Evolutionary conservation across 2,329 filamentous ascomycete species (phyloP).

Genomic region (Lojkania enalia): DNA sequence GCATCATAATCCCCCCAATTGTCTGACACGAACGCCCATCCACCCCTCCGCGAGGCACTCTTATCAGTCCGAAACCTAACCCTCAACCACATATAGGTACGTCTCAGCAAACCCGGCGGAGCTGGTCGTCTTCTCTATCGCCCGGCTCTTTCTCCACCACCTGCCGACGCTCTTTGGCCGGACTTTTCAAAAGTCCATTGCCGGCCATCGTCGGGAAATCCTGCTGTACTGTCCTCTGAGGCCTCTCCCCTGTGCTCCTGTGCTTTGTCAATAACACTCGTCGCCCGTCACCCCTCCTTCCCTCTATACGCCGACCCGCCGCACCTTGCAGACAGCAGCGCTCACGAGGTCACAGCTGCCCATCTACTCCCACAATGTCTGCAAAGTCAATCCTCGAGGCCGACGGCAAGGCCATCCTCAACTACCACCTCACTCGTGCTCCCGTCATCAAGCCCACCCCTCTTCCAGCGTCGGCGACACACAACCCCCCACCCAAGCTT

Average conservation of each 20-base stretch:
- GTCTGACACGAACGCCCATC: conserved; percentile 24
- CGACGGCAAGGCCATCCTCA: conserved; percentile 99
- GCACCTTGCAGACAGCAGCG: conserved; percentile 12
- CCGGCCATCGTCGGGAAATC: conserved; percentile 15
- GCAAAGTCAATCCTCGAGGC: conserved; percentile 98
- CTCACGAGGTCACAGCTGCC: conserved; percentile 26
- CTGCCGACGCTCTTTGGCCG: conserved; percentile 21
- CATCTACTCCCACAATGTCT: conserved; percentile 65
- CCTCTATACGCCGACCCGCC: conserved; percentile 1
- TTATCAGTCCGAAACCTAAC: conserved; percentile 13
- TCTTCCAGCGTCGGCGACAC: conserved; percentile 78
- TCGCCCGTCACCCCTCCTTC: conserved; percentile 16
- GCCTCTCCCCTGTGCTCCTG: conserved; percentile 1
- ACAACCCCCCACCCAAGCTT: conserved; percentile 90
- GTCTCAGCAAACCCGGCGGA: conserved; percentile 25
- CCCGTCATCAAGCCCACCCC: conserved; percentile 97
- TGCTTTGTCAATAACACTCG: conserved; percentile 16
- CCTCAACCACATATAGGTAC: conserved; percentile 40
- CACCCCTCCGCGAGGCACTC: conserved; percentile 1
- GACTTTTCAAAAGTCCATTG: conserved; percentile 25
- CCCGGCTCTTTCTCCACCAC: conserved; percentile 23
- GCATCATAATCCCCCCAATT: conserved; percentile 17
- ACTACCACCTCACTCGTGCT: conserved; percentile 99
- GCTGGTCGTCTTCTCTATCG: conserved; percentile 17
- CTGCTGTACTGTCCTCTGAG: not conserved